Base-by-base conservation (phyloP, 2,329 filamentous ascomycete genomes). In the Rosellinia necatrix region DNA sequence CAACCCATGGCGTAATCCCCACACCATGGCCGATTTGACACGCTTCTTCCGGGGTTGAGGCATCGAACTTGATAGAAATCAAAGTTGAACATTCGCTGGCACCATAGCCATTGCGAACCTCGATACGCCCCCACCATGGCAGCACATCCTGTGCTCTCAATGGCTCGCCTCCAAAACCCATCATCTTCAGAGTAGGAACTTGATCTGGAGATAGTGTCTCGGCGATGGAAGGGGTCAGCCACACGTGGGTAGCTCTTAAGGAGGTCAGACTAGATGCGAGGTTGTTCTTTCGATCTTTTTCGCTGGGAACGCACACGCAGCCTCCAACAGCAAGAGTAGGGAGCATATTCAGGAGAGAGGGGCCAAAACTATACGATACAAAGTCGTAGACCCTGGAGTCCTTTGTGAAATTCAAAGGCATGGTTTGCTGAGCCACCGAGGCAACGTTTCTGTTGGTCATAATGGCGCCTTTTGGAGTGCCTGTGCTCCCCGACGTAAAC, bases 401-500 rank as follows among this genome's bases (percentile, higher is more conserved):
- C 32, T 49, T 22, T 41, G 35, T 19, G 34, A 48, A 47, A 29
- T 34, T 34, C 15, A 49, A 34, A 12, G 32, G 19, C 22, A 38
- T 19, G 22, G 30, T 22, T 21, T 48, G 42, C 17, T 47, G 42
- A 12, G 44, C 37, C 9, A 53, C 37, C 19, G 24, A 41, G 25
- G 32, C 29, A 35, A 47, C 47, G 17, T 46, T 48, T 17, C 34
- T 25, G 48, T 53, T 42, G 21, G 35, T 29, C 24, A 53, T 53
- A 3, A 53, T n/a, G 19, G 37, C 34, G 25, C 50, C 50, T 25
- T 53, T 53, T 1, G 50, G 50, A 8, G 38, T 40, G 12, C 49
- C 49, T 2, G 49, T 51, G 24, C 50, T 53, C 5, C 50, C 50
- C n/a, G 50, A 53, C 13, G 50, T 53, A 27, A 53, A 53, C 34